Evolutionary conservation across 1,284 basidiomycete species (phyloP).

Genomic region (Irpex rosettiformis): DNA sequence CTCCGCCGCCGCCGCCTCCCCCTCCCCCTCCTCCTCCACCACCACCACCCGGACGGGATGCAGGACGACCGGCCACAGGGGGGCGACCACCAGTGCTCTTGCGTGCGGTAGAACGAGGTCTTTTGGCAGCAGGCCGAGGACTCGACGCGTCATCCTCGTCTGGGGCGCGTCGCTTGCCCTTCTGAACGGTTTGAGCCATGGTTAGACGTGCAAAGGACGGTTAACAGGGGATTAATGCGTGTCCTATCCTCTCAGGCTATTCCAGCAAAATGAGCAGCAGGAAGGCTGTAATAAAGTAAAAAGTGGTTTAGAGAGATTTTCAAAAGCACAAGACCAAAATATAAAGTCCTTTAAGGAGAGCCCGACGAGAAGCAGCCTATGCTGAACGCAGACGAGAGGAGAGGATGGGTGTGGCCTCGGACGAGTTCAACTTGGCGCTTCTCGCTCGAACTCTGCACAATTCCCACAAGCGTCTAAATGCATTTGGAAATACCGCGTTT

Average conservation of each 20-base stretch:
- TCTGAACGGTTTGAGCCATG: conserved; percentile 34
- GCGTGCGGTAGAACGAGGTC: conserved; percentile 52
- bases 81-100: conserved; percentile 69
- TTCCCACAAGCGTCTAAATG: neutral
- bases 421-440: neutral
- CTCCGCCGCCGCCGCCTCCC: conserved; percentile 16
- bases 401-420: neutral
- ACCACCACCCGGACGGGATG: conserved; percentile 15
- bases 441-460: neutral
- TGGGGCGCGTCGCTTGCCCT: conserved; percentile 27
- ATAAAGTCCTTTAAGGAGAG: neutral
- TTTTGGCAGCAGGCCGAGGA: conserved; percentile 45
- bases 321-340: neutral
- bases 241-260: too few relatives aligned
- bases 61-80: conserved; percentile 28
- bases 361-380: neutral
- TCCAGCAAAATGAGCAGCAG: too few relatives aligned
- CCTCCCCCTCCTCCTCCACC: conserved; percentile 11
- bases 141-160: conserved; percentile 31
- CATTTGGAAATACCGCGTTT: neutral
- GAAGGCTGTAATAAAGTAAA: neutral
- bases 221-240: too few relatives aligned
- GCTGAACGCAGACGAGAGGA: neutral
- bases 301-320: neutral
- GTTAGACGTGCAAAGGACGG: neutral